phyloP scores from a whole-genome alignment of 1,284 basidiomycete species.

The Austroboletus niveus region DNA sequence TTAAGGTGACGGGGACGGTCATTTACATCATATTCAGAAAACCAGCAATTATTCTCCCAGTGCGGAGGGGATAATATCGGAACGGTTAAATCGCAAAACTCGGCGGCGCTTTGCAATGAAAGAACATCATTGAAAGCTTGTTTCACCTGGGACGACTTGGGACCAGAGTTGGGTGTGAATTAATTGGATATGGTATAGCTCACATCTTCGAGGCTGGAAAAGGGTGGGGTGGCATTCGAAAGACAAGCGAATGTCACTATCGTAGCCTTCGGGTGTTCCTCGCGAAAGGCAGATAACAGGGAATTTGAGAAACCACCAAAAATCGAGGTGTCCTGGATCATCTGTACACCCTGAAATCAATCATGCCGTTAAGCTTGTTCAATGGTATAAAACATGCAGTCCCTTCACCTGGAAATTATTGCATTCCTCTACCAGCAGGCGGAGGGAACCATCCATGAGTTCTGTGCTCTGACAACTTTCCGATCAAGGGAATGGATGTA shows the following conservation, averaged over 20 bases:
- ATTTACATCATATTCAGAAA: conserved; percentile 35
- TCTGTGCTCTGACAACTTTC: conserved; percentile 44
- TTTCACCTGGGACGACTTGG: conserved; percentile 32
- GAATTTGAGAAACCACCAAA: conserved; percentile 65
- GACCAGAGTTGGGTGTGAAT: conserved; percentile 14
- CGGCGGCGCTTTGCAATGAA: conserved; percentile 51
- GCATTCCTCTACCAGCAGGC: conserved; percentile 70
- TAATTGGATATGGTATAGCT: conserved; percentile 17
- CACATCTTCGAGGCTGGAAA: conserved; percentile 45
- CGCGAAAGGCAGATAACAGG: conserved; percentile 57
- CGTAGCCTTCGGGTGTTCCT: conserved; percentile 62
- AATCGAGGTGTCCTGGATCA: conserved; percentile 56
- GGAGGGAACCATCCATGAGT: conserved; percentile 64
- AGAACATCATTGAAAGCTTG: conserved; percentile 58
- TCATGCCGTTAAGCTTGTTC: conserved; percentile 1
- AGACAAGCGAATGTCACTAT: conserved; percentile 56
- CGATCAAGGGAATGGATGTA: conserved; percentile 1
- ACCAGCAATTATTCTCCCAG: conserved; percentile 45
- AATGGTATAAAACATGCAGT: neutral
- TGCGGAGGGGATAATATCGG: conserved; percentile 51
- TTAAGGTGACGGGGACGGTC: conserved; percentile 36
- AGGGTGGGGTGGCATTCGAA: conserved; percentile 40
- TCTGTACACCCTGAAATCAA: conserved; percentile 58
- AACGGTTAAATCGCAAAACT: conserved; percentile 52
- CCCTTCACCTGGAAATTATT: conserved; percentile 65